Conservation (phyloP, 1,139 yeast species). For the Taphrina confusa region DNA sequence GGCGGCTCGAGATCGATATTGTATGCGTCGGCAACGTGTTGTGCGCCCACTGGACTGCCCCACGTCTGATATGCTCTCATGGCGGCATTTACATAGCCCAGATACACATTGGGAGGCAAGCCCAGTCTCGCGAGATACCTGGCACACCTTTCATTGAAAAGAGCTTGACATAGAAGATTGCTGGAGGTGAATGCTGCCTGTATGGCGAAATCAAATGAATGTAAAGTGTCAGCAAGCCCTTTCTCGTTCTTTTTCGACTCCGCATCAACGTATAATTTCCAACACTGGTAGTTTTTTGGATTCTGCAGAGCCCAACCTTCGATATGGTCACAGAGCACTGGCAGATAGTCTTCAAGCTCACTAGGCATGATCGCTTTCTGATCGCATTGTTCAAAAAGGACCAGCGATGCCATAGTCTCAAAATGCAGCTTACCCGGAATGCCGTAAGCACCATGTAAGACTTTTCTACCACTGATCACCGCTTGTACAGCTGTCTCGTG, state of each 20-base stretch:
- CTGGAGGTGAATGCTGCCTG: neutral
- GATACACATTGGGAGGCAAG: neutral
- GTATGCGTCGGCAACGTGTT: neutral
- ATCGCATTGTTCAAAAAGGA: conserved; percentile 8
- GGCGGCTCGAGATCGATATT: too few species aligned
- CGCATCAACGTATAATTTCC: conserved; percentile 11
- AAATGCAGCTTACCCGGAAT: neutral
- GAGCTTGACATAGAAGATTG: neutral
- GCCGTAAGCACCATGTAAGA: conserved; percentile 15
- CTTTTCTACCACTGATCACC: neutral
- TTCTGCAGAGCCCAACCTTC: conserved; percentile 10
- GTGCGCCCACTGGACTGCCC: conserved; percentile 12
- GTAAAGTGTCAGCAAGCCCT: neutral
- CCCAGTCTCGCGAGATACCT: neutral
- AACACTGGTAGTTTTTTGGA: conserved; percentile 1
- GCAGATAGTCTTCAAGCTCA: neutral
- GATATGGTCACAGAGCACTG: neutral
- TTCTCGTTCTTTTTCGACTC: conserved; percentile 8
- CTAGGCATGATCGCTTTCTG: neutral
- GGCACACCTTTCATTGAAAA: conserved; percentile 29
- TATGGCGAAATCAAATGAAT: conserved; percentile 14
- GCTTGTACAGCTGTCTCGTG: conserved; percentile 2
- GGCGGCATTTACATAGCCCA: conserved; percentile 11
- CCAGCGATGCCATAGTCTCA: conserved; percentile 1
- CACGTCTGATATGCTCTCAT: conserved; percentile 5